Conservation (phyloP, 148 eudicot species). For the Oxyria digyna region DNA sequence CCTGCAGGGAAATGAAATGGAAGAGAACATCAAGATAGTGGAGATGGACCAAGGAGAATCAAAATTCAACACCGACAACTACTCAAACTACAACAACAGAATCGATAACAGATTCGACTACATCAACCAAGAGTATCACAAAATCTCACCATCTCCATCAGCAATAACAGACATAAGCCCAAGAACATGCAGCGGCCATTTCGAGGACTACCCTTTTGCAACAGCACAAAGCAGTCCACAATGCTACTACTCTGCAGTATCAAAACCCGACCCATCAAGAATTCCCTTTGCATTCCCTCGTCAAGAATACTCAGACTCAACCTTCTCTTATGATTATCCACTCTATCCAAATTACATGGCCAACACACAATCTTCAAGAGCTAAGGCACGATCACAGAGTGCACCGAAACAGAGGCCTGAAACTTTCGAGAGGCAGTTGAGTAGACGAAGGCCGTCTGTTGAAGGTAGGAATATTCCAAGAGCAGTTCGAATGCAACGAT, state of each 20-base stretch:
- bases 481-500: constrained; percentile 77
- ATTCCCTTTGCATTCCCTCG: constrained; percentile 23
- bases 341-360: constrained; percentile 85
- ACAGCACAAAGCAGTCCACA: constrained; percentile 80
- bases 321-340: constrained; percentile 39
- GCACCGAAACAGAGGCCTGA: constrained; percentile 92
- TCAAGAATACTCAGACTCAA: constrained; percentile 45
- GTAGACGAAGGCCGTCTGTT: constrained; percentile 49
- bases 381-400: constrained; percentile 81
- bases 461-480: constrained; percentile 79
- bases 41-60: constrained; percentile 79
- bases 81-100: no score
- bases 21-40: constrained; percentile 81
- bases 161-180: constrained; percentile 63
- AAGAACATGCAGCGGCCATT: constrained; percentile 56
- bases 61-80: constrained; percentile 33
- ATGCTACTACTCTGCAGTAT: constrained; percentile 32
- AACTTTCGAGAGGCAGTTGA: constrained; percentile 43
- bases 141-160: constrained; percentile 57
- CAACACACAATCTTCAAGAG: constrained; percentile 74
- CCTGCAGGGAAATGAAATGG: constrained; percentile 53
- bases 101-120: constrained; percentile 26
- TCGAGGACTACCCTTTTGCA: constrained; percentile 52
- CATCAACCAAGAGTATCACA: constrained; percentile 31
- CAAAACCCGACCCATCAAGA: constrained; percentile 32